Evolutionary conservation across 768 basidiomycete species (phyloP), one percentile per base, ranked within the genome.

Genomic region (Suillus cothurnatus): DNA sequence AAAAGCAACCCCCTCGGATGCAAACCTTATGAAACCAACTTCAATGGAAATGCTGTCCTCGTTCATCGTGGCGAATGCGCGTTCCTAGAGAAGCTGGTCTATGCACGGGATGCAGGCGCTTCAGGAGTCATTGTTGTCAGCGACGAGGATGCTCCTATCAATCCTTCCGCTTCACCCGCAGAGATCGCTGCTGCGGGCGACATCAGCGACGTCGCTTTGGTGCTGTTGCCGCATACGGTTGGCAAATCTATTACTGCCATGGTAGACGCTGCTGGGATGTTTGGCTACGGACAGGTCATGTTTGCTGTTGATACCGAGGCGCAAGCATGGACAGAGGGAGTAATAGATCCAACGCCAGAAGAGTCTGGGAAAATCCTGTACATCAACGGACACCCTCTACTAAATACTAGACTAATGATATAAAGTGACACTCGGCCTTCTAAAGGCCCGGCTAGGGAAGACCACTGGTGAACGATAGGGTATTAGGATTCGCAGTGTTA

Each of bases 41-140:
- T 88, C 67, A 75, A 79, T 14, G 81, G 84, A 57, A 84, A 81
- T 50, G 81, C 86, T 6, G 73, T 95, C 28, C 73, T 97, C 19
- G 81, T 91, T 19, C 81, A 81, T 52, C 85, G 97, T 34, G 97
- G 97, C 6, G 85, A 82, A 6, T 99, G 97, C 76, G 90, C 94
- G 11, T 98, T 99, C 78, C 76, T 94, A 17, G 85, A 93, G 68
- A 99, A 99, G 78, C 81, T 96, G 19, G 59, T 87, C 15, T 67
- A 82, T 53, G 95, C 95, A 6, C 83, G 84, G 21, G 77, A 81
- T 11, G 91, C 89, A 1, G 90, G 87, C 1, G 94, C 94, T 6
- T 84, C 84, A 0, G 96, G 94, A 1, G 86, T 95, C 11, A 77
- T 99, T 17, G 88, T 97, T 50, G 78, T 92, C 71, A 89, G 86